phyloP scores from a whole-genome alignment of 176 grass and related monocot species.

The Aegilops bicornis region DNA sequence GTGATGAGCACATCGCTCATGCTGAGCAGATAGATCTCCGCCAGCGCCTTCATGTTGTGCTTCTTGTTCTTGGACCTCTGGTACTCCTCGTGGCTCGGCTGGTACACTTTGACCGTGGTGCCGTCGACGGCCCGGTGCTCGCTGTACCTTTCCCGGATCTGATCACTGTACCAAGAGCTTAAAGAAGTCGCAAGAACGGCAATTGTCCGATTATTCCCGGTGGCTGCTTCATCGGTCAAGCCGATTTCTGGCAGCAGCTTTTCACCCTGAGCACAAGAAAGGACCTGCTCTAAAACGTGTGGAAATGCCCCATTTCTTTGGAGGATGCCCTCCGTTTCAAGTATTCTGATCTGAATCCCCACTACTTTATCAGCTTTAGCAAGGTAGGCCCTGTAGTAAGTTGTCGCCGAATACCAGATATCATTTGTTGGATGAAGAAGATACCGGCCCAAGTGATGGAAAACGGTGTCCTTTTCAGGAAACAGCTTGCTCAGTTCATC shows the following conservation, averaged over 20 bases:
- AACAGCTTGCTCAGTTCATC: conserved; percentile 60
- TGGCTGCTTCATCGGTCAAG: conserved; percentile 4
- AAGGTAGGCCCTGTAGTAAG: conserved; percentile 53
- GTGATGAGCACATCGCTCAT: conserved; percentile 67
- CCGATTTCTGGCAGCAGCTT: conserved; percentile 50
- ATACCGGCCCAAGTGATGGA: conserved; percentile 73
- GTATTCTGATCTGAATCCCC: conserved; percentile 65
- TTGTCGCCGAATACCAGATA: conserved; percentile 62
- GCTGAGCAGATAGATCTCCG: conserved; percentile 82
- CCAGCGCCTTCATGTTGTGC: conserved; percentile 80
- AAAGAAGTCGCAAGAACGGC: conserved; percentile 60
- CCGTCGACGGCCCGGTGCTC: conserved; percentile 46
- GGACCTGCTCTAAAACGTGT: conserved; percentile 56
- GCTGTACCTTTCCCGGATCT: conserved; percentile 49
- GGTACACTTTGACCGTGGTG: conserved; percentile 44
- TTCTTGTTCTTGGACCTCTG: conserved; percentile 49
- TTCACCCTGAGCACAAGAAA: conserved; percentile 58
- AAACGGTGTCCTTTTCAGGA: conserved; percentile 68
- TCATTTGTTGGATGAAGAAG: conserved; percentile 66
- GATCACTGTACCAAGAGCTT: conserved; percentile 52
- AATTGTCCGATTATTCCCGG: conserved; percentile 37
- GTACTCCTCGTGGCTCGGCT: conserved; percentile 63
- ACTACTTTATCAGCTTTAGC: conserved; percentile 53
- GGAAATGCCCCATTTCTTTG: conserved; percentile 50
- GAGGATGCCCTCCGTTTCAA: conserved; percentile 41